Evolutionary conservation across 2,329 filamentous ascomycete genomes (phyloP).

Genomic region (Claviceps pazoutovae): DNA sequence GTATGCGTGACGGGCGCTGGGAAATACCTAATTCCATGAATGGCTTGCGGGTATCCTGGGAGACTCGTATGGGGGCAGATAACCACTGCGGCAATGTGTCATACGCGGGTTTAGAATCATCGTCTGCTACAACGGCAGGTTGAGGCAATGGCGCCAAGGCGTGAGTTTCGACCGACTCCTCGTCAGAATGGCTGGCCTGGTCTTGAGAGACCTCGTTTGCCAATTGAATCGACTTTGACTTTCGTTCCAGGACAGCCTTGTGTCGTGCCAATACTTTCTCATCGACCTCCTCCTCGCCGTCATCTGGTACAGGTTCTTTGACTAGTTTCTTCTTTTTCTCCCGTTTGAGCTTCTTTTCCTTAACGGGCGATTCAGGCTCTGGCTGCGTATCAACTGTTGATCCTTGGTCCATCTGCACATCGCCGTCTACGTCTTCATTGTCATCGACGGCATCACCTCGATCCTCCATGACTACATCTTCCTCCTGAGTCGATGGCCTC

Average conservation of each 20-base stretch:
- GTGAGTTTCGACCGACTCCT: slow-evolving; percentile 36
- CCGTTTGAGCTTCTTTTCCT: slow-evolving; percentile 1
- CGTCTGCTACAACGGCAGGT: slow-evolving; percentile 46
- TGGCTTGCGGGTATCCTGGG: slow-evolving; percentile 40
- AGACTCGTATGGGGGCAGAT: slow-evolving; percentile 56
- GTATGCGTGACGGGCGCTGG: slow-evolving; percentile 41
- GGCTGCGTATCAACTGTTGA: background rate
- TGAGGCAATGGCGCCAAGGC: slow-evolving; percentile 74
- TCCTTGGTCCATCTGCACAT: slow-evolving; percentile 1
- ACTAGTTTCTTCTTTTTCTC: slow-evolving; percentile 16
- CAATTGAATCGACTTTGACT: slow-evolving; percentile 39
- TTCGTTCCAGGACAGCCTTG: slow-evolving; percentile 39
- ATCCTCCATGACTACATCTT: background rate
- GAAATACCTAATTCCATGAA: slow-evolving; percentile 54
- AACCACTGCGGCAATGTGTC: slow-evolving; percentile 74
- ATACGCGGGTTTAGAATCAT: slow-evolving; percentile 49
- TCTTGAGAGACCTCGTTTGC: slow-evolving; percentile 26
- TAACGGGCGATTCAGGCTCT: background rate
- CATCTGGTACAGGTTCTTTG: slow-evolving; percentile 7
- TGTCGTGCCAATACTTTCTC: slow-evolving; percentile 24
- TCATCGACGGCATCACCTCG: background rate
- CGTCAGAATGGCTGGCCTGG: slow-evolving; percentile 16
- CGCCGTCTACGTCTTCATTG: background rate
- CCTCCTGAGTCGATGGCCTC: background rate
- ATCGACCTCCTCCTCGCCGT: slow-evolving; percentile 13